These are phyloP conservation scores for Ogataea ramenticola DNA, from an alignment of 805 yeast species.

Conservation along the genomic window DNA sequence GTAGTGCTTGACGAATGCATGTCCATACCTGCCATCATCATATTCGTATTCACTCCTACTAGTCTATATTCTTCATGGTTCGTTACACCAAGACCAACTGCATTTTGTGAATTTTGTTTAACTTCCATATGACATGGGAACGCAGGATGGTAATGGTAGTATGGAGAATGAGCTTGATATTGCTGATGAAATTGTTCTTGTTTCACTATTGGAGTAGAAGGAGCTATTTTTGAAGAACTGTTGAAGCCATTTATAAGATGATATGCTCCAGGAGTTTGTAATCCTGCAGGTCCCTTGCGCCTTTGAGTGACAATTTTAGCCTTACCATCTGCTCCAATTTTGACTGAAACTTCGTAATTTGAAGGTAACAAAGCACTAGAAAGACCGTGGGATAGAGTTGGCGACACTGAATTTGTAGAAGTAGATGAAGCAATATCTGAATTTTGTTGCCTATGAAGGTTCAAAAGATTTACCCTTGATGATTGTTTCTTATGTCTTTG, in stretches of 20 bases:
- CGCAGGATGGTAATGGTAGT: background rate
- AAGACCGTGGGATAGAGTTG: background rate
- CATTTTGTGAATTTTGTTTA: background rate
- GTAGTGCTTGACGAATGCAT: background rate
- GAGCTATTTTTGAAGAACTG: background rate
- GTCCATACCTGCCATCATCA: background rate
- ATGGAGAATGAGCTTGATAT: background rate
- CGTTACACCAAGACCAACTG: background rate
- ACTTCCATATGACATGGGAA: background rate
- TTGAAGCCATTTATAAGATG: background rate
- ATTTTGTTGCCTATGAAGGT: background rate
- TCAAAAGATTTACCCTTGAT: background rate
- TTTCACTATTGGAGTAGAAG: background rate
- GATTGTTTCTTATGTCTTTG: slow-evolving; percentile 1
- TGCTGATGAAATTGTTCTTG: background rate
- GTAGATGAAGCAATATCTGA: background rate
- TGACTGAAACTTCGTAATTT: slow-evolving; percentile 15
- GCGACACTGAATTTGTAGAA: slow-evolving; percentile 3
- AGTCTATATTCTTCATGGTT: background rate
- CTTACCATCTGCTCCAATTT: slow-evolving; percentile 19
- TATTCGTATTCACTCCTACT: background rate
- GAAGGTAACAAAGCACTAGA: slow-evolving; percentile 9
- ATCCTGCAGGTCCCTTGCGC: slow-evolving; percentile 4
- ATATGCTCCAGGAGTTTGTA: slow-evolving; percentile 9
- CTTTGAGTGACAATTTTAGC: slow-evolving; percentile 19